These are phyloP conservation scores for Fusarium falciforme DNA, from an alignment of 2,329 filamentous ascomycete species.

Conservation along the genomic window DNA sequence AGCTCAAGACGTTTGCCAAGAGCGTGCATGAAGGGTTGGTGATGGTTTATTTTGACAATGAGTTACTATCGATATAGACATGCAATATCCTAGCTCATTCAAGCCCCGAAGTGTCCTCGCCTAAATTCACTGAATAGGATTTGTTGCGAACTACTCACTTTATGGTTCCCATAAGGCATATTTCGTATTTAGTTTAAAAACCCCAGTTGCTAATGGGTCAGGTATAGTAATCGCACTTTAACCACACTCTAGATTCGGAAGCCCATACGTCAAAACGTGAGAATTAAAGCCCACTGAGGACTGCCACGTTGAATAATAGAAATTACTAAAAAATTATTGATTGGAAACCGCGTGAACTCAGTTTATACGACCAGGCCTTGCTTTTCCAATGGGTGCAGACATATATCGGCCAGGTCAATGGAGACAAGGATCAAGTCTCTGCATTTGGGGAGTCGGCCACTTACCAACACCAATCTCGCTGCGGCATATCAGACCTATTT, in stretches of 20 bases:
- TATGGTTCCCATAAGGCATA: background rate
- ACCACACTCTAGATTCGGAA: too few relatives aligned
- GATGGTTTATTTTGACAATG: background rate
- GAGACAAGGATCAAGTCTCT: background rate
- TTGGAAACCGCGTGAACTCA: too few relatives aligned
- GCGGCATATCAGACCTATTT: background rate
- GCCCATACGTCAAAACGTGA: too few relatives aligned
- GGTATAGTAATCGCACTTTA: too few relatives aligned
- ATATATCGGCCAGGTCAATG: background rate
- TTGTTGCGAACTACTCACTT: background rate
- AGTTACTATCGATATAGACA: background rate
- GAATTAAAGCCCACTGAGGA: too few relatives aligned
- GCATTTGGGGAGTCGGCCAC: background rate
- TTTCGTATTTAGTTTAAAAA: too few relatives aligned
- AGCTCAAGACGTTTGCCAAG: background rate
- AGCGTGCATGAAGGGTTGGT: background rate
- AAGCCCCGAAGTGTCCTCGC: background rate
- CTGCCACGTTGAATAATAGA: too few relatives aligned
- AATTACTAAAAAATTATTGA: too few relatives aligned
- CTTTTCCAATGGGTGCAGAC: background rate
- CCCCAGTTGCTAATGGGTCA: too few relatives aligned
- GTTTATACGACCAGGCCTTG: background rate
- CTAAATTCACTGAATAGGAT: background rate
- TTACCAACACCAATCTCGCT: background rate
- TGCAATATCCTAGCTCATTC: background rate